Conservation (phyloP, 2,329 filamentous ascomycete genomes). For the Trichoderma harzianum region DNA sequence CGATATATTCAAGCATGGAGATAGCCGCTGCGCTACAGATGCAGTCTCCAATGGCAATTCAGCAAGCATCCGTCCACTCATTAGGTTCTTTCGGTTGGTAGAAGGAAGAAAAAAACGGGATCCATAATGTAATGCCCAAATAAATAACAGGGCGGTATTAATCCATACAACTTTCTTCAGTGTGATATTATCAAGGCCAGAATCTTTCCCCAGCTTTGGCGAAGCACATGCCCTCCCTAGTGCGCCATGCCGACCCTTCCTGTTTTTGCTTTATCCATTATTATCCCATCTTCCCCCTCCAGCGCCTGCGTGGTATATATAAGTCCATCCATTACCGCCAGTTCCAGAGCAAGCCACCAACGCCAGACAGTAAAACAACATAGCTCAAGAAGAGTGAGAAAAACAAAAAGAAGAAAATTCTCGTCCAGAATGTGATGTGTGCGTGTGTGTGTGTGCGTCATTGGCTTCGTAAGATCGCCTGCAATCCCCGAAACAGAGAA, state of each 20-base stretch:
- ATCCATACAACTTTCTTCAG: constrained; percentile 22
- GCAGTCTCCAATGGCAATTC: background rate
- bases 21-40: background rate
- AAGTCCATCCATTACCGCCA: constrained; percentile 21
- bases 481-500: constrained; percentile 2
- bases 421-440: constrained; percentile 18
- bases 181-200: constrained; percentile 15
- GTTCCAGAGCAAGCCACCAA: constrained; percentile 23
- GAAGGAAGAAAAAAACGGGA: background rate
- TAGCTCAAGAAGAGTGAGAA: constrained; percentile 8
- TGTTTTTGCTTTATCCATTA: background rate
- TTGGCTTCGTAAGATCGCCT: constrained; percentile 20
- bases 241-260: background rate
- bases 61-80: background rate
- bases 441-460: constrained; percentile 12
- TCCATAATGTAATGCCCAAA: constrained; percentile 13
- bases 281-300: background rate
- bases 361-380: constrained; percentile 22
- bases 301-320: constrained; percentile 18
- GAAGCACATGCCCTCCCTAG: background rate
- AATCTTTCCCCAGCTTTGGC: background rate
- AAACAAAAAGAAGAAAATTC: background rate
- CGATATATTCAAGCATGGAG: background rate
- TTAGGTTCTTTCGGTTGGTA: background rate
- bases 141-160: constrained; percentile 21